phyloP scores from a whole-genome alignment of 2,329 filamentous ascomycete genomes.

The Domatiomyces catenatus region DNA sequence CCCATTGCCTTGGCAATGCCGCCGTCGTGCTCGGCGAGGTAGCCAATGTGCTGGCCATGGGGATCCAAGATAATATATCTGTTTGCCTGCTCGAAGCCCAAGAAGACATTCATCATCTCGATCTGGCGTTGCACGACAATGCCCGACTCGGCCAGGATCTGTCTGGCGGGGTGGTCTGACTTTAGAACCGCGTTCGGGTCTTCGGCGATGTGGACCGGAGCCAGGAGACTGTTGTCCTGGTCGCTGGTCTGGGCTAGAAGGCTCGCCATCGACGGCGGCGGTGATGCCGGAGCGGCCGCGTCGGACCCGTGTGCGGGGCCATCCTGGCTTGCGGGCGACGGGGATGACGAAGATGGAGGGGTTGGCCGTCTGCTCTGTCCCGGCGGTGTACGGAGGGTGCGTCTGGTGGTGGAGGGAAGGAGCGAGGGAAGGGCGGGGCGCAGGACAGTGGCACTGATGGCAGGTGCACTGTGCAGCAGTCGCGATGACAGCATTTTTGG shows the following conservation, averaged over 20 bases:
- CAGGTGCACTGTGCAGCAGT: not conserved
- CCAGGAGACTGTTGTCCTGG: conserved; percentile 37
- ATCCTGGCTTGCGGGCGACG: not conserved
- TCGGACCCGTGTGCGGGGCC: too few relatives aligned
- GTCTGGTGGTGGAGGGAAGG: not conserved
- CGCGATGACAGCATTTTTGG: not conserved
- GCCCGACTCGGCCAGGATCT: conserved; percentile 44
- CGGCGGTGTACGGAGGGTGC: not conserved
- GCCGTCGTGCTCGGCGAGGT: conserved; percentile 48
- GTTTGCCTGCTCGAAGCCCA: conserved; percentile 53
- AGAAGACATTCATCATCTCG: conserved; percentile 50
- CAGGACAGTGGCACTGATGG: not conserved
- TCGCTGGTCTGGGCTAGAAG: conserved; percentile 29
- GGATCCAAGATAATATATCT: conserved; percentile 51
- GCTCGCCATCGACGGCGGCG: conserved; percentile 21
- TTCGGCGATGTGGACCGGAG: conserved; percentile 46
- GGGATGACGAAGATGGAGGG: not conserved
- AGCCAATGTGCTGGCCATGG: conserved; percentile 47
- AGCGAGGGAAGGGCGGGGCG: not conserved
- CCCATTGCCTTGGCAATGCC: conserved; percentile 41
- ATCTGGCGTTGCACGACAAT: conserved; percentile 48
- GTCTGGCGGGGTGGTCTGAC: conserved; percentile 41
- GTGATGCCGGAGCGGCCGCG: too few relatives aligned
- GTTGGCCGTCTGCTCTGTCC: not conserved
- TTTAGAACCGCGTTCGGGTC: conserved; percentile 45